phyloP scores from a whole-genome alignment of 306 rosid genomes.

The Glycyrrhiza uralensis region DNA sequence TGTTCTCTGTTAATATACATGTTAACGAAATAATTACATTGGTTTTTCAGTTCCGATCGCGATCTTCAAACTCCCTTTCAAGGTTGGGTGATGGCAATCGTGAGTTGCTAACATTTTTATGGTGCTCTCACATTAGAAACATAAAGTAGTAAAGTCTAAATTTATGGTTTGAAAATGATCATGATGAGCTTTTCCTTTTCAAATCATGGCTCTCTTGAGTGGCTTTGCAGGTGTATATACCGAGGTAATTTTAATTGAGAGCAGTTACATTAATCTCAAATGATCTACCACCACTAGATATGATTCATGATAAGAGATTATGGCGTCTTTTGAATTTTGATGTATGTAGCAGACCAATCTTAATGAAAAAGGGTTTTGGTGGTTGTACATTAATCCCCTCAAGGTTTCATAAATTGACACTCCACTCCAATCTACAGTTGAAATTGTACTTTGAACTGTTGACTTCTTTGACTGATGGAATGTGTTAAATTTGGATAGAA shows the following conservation, averaged over 20 bases:
- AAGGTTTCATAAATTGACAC: slow-evolving; percentile 16
- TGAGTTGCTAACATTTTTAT: slow-evolving; percentile 56
- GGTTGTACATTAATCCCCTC: background rate
- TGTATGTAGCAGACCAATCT: too few species aligned
- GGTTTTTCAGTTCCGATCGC: slow-evolving; percentile 70
- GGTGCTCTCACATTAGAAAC: slow-evolving; percentile 7
- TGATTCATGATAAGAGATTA: background rate
- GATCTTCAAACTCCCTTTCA: slow-evolving; percentile 94
- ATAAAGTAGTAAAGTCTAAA: background rate
- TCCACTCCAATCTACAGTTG: background rate
- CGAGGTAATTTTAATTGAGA: slow-evolving; percentile 58
- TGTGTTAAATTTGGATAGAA: background rate
- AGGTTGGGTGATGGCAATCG: slow-evolving; percentile 97
- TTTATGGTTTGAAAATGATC: slow-evolving; percentile 23
- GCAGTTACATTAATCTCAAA: slow-evolving; percentile 9
- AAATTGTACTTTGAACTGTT: slow-evolving; percentile 9
- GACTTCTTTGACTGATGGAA: background rate
- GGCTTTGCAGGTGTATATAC: slow-evolving; percentile 98
- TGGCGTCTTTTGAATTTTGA: background rate
- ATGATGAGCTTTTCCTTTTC: slow-evolving; percentile 27
- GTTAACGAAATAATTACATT: slow-evolving; percentile 10
- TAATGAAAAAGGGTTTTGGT: background rate
- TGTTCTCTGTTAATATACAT: slow-evolving; percentile 13
- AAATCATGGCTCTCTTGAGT: slow-evolving; percentile 95
- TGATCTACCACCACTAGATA: background rate